phyloP scores from a whole-genome alignment of 208 protist species.

The Trypanosoma theileri region DNA sequence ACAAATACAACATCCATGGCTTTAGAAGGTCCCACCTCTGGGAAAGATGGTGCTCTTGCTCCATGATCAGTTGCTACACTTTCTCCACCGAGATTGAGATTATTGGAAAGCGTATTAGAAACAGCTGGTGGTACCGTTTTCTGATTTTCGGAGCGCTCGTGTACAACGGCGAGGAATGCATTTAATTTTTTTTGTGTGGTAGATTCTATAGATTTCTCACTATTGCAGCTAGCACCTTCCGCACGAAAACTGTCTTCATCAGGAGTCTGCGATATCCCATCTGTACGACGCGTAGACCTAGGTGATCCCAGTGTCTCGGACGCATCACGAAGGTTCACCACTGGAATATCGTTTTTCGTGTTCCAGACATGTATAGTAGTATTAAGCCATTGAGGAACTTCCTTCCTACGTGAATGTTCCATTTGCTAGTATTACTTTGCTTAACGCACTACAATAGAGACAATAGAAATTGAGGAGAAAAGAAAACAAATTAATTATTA shows the following conservation, averaged over 20 bases:
- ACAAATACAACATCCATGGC: constrained; percentile 60
- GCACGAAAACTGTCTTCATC: constrained; percentile 5
- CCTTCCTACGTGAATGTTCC: constrained; percentile 28
- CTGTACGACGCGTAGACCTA: neutral
- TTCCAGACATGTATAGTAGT: constrained; percentile 59
- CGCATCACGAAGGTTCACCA: constrained; percentile 69
- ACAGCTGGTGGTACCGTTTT: neutral
- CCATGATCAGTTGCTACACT: neutral
- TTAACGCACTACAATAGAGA: constrained; percentile 2
- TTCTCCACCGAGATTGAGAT: neutral
- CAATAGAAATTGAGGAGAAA: no score
- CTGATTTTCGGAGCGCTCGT: constrained; percentile 18
- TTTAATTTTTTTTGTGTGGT: constrained; percentile 25
- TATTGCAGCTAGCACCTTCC: constrained; percentile 1
- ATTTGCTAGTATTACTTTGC: constrained; percentile 13
- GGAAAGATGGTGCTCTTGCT: constrained; percentile 17
- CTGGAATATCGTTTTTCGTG: constrained; percentile 58
- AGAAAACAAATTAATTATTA: no score
- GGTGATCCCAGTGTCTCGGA: constrained; percentile 35
- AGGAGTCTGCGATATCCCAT: constrained; percentile 5
- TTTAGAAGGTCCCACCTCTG: constrained; percentile 21
- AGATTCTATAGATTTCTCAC: constrained; percentile 1
- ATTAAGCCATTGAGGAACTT: constrained; percentile 45
- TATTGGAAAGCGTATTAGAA: constrained; percentile 1
- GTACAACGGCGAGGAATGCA: constrained; percentile 42